These are phyloP conservation scores for Alternaria consortialis DNA, from an alignment of 2,329 filamentous ascomycete species.

Conservation along the genomic window DNA sequence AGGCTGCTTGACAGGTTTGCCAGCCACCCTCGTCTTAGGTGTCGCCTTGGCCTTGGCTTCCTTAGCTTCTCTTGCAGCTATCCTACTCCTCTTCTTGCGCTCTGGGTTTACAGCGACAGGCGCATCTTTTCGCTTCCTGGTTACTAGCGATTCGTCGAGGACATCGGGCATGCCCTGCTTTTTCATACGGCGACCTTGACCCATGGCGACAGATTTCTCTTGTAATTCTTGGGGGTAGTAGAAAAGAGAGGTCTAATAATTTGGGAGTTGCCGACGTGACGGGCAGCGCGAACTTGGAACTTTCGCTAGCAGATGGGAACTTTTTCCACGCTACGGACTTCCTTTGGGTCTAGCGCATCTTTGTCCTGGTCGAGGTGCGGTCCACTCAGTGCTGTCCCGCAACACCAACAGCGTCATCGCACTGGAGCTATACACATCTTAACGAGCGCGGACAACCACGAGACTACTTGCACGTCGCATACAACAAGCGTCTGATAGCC, in stretches of 20 bases:
- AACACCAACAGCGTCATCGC: conserved; percentile 44
- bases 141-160: conserved; percentile 77
- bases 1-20: conserved; percentile 14
- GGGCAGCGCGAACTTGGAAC: conserved; percentile 27
- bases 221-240: background rate
- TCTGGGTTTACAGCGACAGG: conserved; percentile 60
- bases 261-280: conserved; percentile 13
- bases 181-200: conserved; percentile 89
- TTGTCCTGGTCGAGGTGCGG: conserved; percentile 9
- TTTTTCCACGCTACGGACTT: conserved; percentile 24
- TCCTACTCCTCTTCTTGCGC: conserved; percentile 68
- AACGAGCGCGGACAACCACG: conserved; percentile 1
- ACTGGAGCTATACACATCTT: conserved; percentile 8
- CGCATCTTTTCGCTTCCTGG: conserved; percentile 86
- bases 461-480: background rate
- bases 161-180: conserved; percentile 90
- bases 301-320: conserved; percentile 28
- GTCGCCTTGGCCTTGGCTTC: conserved; percentile 26
- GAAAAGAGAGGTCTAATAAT: conserved; percentile 3
- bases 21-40: conserved; percentile 24
- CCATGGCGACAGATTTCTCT: conserved; percentile 65
- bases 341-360: conserved; percentile 13
- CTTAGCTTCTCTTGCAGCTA: conserved; percentile 48
- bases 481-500: background rate
- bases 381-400: conserved; percentile 24